Evolutionary conservation across 768 basidiomycete species (phyloP), one percentile per base, ranked within the genome.

Genomic region (Lentinula sp.): DNA sequence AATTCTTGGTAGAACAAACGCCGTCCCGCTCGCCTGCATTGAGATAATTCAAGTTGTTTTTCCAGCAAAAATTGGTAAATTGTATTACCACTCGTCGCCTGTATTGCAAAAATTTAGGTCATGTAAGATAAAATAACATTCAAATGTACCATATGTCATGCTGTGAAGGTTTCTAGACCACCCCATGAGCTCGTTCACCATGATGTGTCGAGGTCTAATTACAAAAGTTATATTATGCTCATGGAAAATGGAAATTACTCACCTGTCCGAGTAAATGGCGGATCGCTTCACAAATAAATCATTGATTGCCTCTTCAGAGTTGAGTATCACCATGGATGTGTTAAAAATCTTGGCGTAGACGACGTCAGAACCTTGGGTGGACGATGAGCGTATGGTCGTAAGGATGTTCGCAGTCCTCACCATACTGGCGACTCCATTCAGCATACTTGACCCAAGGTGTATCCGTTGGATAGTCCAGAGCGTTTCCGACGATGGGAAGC

Each of bases 261-360:
- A 78, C 57, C 77, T 70, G 62, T 69, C 68, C 1, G 77, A 77
- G 63, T 77, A 75, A 12, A 72, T 72, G 6, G 66, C 64, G 0
- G 74, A 75, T 5, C 72, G 68, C 32, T 71, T 69, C 33, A 75
- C 73, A n/a, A 78, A 67, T 2, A 78, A 64, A 2, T 72, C 75
- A 37, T 68, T 67, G 2, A 71, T 74, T 8, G 68, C 66, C 43
- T 72, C 67, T 49, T 68, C 60, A 20, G 69, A 69, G 57, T 74
- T 76, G 48, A 77, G 61, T 9, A 77, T 64, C 43, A 75, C 62
- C 39, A 72, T 64, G 18, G 67, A 67, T 20, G 65, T 66, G 12
- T 69, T 68, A 7, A 65, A 62, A 2, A 68, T 58, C 50, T 70
- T 58, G 12, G 71, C 59, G 55, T 71, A 68, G 28, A 72, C 63